phyloP scores from a whole-genome alignment of 1,284 basidiomycete genomes.

The Thecaphora thlaspeos region DNA sequence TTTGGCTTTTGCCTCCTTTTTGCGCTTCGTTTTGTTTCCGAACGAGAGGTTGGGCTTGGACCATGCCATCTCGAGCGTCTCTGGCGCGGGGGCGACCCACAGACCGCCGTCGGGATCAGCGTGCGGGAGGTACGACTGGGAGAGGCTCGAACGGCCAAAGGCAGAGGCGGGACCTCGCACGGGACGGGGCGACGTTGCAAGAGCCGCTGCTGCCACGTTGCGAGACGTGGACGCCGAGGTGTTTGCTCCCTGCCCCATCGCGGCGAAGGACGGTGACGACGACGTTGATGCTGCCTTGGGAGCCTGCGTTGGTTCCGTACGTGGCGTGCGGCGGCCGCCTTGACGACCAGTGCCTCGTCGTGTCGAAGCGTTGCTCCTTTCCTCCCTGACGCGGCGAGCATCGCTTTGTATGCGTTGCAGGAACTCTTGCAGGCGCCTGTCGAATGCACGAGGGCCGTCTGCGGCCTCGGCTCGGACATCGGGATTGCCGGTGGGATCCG shows the following conservation, averaged over 20 bases:
- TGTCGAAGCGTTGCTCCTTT: conserved; percentile 24
- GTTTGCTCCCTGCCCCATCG: too few relatives aligned
- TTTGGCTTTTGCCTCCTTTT: background rate
- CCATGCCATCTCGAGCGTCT: background rate
- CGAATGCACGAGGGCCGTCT: conserved; percentile 12
- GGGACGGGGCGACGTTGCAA: background rate
- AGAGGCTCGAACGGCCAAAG: background rate
- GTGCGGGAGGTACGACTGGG: background rate
- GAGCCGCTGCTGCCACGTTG: background rate
- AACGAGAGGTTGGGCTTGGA: too few relatives aligned
- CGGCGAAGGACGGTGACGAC: too few relatives aligned
- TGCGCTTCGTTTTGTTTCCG: too few relatives aligned
- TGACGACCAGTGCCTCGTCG: conserved; percentile 2
- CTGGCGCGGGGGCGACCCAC: background rate
- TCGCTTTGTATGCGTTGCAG: conserved; percentile 29
- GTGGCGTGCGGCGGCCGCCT: background rate
- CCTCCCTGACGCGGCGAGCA: conserved; percentile 31
- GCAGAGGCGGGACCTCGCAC: background rate
- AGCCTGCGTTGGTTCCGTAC: too few relatives aligned
- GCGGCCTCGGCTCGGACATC: too few relatives aligned
- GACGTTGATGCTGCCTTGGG: too few relatives aligned
- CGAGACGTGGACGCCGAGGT: too few relatives aligned
- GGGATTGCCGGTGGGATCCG: too few relatives aligned
- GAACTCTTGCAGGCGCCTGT: conserved; percentile 23
- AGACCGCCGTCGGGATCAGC: background rate